A percentile compares a stretch with the other conserved stretches of the same genome.
These are phyloP conservation scores for Moricandia moricandioides DNA, from an alignment of 345 rosid genomes.

Conservation along the genomic window DNA sequence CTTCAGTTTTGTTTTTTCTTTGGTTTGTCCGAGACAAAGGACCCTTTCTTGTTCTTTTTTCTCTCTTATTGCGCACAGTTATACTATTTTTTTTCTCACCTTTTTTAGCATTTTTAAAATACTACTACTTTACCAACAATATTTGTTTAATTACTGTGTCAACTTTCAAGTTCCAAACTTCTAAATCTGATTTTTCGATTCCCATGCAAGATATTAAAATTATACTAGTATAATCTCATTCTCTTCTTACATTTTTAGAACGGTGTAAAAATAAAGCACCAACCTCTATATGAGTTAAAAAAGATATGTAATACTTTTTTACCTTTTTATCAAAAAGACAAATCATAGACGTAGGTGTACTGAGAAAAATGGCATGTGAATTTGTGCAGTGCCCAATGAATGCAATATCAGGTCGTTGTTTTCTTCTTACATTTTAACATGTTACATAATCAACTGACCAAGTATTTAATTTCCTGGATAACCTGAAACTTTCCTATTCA, in stretches of 20 bases:
- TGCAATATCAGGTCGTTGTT: conserved; percentile 17
- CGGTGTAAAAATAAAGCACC: neutral
- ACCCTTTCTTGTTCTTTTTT: conserved; percentile 29
- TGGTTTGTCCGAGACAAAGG: conserved; percentile 31
- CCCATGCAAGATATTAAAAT: conserved; percentile 24
- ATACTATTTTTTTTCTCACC: conserved; percentile 19
- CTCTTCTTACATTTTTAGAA: neutral
- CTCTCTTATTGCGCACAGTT: conserved; percentile 28
- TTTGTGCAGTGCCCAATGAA: conserved; percentile 31
- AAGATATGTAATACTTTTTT: neutral
- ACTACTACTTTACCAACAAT: neutral
- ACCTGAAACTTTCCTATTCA: too few species aligned
- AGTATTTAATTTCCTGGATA: too few species aligned
- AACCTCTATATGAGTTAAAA: neutral
- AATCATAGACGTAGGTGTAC: neutral
- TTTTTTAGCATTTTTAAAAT: neutral
- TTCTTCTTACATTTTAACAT: neutral
- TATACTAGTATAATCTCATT: neutral
- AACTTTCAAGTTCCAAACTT: conserved; percentile 22
- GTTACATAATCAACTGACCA: conserved; percentile 29
- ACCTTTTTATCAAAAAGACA: neutral
- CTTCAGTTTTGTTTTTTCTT: conserved; percentile 1
- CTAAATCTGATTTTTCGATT: conserved; percentile 22
- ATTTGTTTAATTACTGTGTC: conserved; percentile 9
- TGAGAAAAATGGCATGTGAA: conserved; percentile 24